Evolutionary conservation across 495 filamentous ascomycete species (phyloP).

Genomic region (Aspergillus diversus): DNA sequence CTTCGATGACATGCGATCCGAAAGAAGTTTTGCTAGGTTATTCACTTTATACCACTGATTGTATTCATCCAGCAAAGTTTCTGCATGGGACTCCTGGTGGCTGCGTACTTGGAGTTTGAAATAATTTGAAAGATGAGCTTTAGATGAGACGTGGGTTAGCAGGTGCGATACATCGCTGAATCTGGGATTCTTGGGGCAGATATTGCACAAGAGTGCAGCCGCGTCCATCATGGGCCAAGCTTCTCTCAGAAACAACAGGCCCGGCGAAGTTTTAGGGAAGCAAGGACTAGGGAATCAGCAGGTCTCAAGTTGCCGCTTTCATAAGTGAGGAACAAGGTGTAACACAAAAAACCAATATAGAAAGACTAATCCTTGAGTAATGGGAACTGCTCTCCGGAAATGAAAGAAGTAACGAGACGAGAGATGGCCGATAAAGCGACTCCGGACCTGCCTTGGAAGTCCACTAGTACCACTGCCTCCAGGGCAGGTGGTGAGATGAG

Average conservation of each 20-base stretch:
- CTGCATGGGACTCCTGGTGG: conserved; percentile 55
- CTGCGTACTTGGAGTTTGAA: conserved; percentile 72
- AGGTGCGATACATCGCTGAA: conserved; percentile 91
- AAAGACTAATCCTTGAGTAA: conserved; percentile 21
- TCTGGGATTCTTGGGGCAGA: conserved; percentile 73
- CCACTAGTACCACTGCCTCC: conserved; percentile 6
- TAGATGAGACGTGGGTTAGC: conserved; percentile 84
- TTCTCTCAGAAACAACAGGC: not conserved
- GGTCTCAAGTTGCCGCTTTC: conserved; percentile 23
- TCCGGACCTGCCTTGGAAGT: conserved; percentile 15
- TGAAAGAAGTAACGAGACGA: conserved; percentile 15
- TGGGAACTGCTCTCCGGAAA: conserved; percentile 3
- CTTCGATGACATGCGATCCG: conserved; percentile 72
- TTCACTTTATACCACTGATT: conserved; percentile 70
- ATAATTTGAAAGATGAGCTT: conserved; percentile 75
- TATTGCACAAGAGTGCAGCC: conserved; percentile 73
- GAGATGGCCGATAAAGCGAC: conserved; percentile 13
- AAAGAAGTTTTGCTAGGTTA: conserved; percentile 66
- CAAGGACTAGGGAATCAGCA: conserved; percentile 12
- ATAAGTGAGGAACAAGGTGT: conserved; percentile 21
- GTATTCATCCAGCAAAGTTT: conserved; percentile 58
- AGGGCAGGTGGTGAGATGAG: conserved; percentile 13
- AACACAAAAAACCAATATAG: conserved; percentile 29
- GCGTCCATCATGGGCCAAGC: conserved; percentile 46
- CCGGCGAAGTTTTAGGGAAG: conserved; percentile 2